Conservation (phyloP, 2,329 filamentous ascomycete species). For the Graphilbum fragrans region DNA sequence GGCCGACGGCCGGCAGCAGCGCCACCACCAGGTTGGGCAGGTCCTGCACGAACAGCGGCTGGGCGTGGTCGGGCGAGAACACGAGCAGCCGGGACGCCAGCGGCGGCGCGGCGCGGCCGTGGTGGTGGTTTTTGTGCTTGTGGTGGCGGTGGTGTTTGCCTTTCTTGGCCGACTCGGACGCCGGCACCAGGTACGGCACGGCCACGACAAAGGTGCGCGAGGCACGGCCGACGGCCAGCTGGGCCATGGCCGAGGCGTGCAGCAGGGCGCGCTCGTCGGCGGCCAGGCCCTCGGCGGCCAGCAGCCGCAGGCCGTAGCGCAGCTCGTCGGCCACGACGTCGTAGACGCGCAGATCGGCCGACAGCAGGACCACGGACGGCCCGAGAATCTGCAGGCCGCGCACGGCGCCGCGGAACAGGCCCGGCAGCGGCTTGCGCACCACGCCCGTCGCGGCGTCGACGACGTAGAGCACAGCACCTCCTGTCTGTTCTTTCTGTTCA, state of each 20-base stretch:
- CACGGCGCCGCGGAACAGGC: conserved; percentile 53
- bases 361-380: conserved; percentile 63
- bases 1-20: conserved; percentile 49
- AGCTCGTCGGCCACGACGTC: conserved; percentile 72
- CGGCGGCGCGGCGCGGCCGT: conserved; percentile 9
- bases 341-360: conserved; percentile 64
- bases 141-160: background rate
- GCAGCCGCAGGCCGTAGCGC: conserved; percentile 51
- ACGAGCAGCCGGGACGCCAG: conserved; percentile 48
- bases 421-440: conserved; percentile 52
- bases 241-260: conserved; percentile 32
- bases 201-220: conserved; percentile 57
- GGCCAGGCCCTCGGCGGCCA: conserved; percentile 19
- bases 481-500: background rate
- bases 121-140: background rate
- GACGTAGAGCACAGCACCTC: conserved; percentile 52
- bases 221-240: conserved; percentile 58
- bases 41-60: conserved; percentile 45
- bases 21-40: conserved; percentile 50
- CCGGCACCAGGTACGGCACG: conserved; percentile 23
- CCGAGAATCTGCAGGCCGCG: conserved; percentile 60
- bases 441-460: conserved; percentile 60
- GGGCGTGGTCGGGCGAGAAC: conserved; percentile 45
- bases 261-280: conserved; percentile 12
- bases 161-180: conserved; percentile 7